Evolutionary conservation across 2,329 filamentous ascomycete species (phyloP), one percentile per base, ranked within the genome.

Genomic region (Trichoderma sp.): DNA sequence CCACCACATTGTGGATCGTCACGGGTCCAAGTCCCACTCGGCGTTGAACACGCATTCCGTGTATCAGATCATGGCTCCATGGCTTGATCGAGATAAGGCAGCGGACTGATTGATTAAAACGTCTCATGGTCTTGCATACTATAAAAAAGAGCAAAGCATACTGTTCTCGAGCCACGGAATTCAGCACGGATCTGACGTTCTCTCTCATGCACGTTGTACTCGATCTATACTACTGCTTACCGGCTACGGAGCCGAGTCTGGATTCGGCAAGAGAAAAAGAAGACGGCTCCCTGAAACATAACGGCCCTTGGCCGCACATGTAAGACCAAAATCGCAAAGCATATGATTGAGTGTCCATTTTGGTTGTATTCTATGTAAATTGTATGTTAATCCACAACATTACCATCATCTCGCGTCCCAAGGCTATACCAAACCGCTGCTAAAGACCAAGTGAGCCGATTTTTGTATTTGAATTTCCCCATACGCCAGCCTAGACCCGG

Each of bases 11-110:
- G 63, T 66, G 63, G 63, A 66, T 58, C 62, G 35, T 43, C 37
- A 33, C 63, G 53, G 35, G 40, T 14, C 21, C 62, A 66, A n/a
- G 64, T 66, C 55, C 55, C 63, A 59, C 63, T 35, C 63, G 8
- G 19, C 33, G 8, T n/a, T 53, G 24, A 47, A 57, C 62, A 47
- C 62, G 27, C 62, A 43, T 33, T 7, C 11, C 33, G 33, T 27
- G 43, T 57, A 24, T 57, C 35, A 65, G 53, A 43, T 56, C 52
- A 66, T 43, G 62, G 62, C 53, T 57, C 31, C 53, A 66, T 43
- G 62, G 62, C 53, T 57, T 49, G 52, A 47, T 58, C 37, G 35
- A 31, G 52, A 40, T 56, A 10, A 13, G 33, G 49, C 21, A 24
- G 11, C 21, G 1, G 47, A 24, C 8, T 21, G 47, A 56, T 33